These are phyloP conservation scores for Phyllosticta ampelicida DNA, from an alignment of 2,329 filamentous ascomycete genomes.

Conservation along the genomic window DNA sequence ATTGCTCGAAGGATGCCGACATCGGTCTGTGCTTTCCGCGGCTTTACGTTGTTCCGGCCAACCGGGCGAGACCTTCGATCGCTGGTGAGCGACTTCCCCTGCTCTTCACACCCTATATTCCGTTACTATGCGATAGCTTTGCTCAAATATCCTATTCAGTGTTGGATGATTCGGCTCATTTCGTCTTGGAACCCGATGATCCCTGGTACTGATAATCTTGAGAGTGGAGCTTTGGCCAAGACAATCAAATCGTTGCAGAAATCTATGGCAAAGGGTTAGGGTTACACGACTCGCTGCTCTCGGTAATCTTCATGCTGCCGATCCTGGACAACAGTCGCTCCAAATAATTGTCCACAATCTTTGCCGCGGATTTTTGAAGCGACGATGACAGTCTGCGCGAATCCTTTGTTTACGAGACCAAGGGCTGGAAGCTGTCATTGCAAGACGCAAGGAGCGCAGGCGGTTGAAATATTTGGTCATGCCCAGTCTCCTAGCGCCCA, in stretches of 20 bases:
- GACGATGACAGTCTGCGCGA: background rate
- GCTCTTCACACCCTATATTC: too few relatives aligned
- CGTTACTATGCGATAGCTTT: too few relatives aligned
- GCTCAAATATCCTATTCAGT: too few relatives aligned
- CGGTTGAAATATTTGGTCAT: background rate
- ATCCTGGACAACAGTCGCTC: background rate
- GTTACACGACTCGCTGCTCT: background rate
- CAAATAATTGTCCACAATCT: background rate
- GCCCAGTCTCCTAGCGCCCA: background rate
- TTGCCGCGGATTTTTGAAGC: background rate
- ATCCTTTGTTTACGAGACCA: background rate
- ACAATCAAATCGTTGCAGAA: too few relatives aligned
- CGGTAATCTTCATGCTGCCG: background rate
- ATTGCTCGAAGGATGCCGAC: background rate
- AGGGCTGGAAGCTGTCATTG: background rate
- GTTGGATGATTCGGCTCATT: too few relatives aligned
- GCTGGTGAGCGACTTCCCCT: background rate
- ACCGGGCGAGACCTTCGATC: background rate
- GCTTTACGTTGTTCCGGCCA: background rate
- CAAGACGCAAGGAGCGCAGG: background rate
- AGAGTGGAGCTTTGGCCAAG: too few relatives aligned
- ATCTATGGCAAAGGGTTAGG: too few relatives aligned
- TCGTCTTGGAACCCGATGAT: too few relatives aligned
- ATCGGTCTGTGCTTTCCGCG: background rate
- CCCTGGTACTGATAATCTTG: too few relatives aligned